These are phyloP conservation scores for Aureobasidium sp. DNA, from an alignment of 2,329 filamentous ascomycete genomes.

Conservation along the genomic window DNA sequence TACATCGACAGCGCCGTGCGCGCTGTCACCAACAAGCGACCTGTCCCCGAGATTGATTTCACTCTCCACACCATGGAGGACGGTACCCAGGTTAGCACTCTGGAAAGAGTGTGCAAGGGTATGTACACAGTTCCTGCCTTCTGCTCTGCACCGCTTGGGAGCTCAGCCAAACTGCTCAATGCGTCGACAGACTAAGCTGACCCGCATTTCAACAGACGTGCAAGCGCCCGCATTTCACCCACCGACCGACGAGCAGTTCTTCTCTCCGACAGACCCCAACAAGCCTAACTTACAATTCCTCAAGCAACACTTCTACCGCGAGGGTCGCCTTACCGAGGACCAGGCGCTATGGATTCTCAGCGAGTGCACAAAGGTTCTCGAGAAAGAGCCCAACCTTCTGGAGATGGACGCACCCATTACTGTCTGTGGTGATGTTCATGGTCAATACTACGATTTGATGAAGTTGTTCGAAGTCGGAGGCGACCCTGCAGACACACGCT, in stretches of 20 bases:
- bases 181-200: neutral
- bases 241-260: conserved; percentile 91
- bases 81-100: conserved; percentile 85
- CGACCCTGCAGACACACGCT: conserved; percentile 90
- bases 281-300: conserved; percentile 92
- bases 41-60: conserved; percentile 96
- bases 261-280: conserved; percentile 70
- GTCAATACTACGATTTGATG: conserved; percentile 99
- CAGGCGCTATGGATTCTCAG: conserved; percentile 94
- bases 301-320: conserved; percentile 97
- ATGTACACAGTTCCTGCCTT: conserved; percentile 8
- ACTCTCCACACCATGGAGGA: conserved; percentile 98
- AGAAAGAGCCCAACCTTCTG: conserved; percentile 84
- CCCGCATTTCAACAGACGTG: conserved; percentile 56
- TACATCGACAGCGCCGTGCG: conserved; percentile 79
- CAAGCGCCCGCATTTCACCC: conserved; percentile 93
- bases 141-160: neutral
- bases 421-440: conserved; percentile 95
- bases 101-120: conserved; percentile 99
- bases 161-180: neutral
- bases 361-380: conserved; percentile 77
- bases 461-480: conserved; percentile 98
- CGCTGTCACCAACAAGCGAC: conserved; percentile 90
- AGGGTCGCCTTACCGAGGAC: conserved; percentile 92
- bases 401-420: conserved; percentile 99